A percentile compares a stretch with the other conserved stretches of the same genome.
Evolutionary conservation across 2,329 filamentous ascomycete genomes (phyloP).

Genomic region (Colletotrichum karsti): DNA sequence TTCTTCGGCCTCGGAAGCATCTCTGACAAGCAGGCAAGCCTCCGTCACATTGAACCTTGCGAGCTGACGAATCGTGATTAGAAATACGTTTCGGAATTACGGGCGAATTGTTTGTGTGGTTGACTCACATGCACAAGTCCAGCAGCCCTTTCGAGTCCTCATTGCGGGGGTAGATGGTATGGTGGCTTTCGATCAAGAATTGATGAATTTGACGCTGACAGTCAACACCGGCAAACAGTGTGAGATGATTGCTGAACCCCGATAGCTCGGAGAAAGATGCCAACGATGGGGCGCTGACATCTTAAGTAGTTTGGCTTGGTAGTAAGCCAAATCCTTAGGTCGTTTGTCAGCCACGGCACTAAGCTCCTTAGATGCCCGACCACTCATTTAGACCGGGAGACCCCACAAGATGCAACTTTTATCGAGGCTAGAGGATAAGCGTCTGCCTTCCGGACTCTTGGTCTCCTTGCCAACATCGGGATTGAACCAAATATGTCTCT

Average conservation of each 20-base stretch:
- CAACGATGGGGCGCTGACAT: not conserved
- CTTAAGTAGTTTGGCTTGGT: not conserved
- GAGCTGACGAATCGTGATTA: not conserved
- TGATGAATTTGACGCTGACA: not conserved
- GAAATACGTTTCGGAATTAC: fast-evolving
- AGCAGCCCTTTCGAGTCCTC: constrained; percentile 6
- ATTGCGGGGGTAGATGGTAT: not conserved
- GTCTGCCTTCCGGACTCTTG: not conserved
- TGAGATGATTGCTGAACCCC: not conserved
- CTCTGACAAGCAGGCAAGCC: not conserved
- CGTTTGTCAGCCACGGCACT: not conserved
- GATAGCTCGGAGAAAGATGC: not conserved
- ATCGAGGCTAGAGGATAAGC: not conserved
- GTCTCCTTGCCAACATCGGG: too few relatives aligned
- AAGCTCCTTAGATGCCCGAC: too few relatives aligned
- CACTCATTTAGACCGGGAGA: too few relatives aligned
- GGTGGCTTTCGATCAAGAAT: too few relatives aligned
- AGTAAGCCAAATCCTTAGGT: not conserved
- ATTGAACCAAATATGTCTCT: too few relatives aligned
- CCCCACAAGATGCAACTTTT: constrained; percentile 15
- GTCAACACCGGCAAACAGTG: not conserved
- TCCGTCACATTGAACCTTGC: constrained; percentile 1
- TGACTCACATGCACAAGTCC: constrained; percentile 17
- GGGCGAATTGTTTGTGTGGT: fast-evolving
- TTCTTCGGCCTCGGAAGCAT: not conserved